Evolutionary conservation across 176 grass and related monocot genomes (phyloP), one percentile per base, ranked within the genome.

Genomic region (Puya raimondii): DNA sequence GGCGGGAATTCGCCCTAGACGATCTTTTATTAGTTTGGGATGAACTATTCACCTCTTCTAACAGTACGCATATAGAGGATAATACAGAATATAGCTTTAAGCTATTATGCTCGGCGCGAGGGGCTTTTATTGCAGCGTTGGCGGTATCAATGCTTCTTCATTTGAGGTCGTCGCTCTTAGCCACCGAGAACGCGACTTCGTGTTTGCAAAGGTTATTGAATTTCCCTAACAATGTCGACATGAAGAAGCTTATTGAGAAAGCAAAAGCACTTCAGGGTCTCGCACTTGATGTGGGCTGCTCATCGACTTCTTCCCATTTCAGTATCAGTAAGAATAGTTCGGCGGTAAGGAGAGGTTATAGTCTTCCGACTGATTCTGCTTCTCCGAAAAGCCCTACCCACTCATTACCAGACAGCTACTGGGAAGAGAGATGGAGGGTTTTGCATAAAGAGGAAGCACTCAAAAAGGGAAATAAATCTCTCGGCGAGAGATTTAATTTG

Each of bases 371-470:
- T 3, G 18, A 10, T 27, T 50, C 66, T 21, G 14, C 81, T 80
- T 86, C 87, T 69, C 81, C 79, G 1, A 92, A 80, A 70, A 81
- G 80, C 47, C 77, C 86, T 57, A n/a, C 81, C 49, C 80, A 88
- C 77, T 82, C 74, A 68, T 13, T 85, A 73, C 51, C 85, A 0
- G 82, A 88, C 78, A 91, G 87, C 59, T 99, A 99, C 21, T 99
- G 95, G 95, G 95, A 99, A 92, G 78, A 93, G 70, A 85, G 87
- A 76, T 99, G 95, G 95, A 85, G 85, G 72, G 86, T 86, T 52
- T 67, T 94, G 70, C 89, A 99, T 49, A 80, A 84, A 68, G 66
- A 83, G 8, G 87, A 84, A 75, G 67, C 82, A 63, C 15, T 77
- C 29, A 75, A 64, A 49, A 75, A 73, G 11, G 75, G 80, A 65